Percentiles rank a stretch among this genome's conserved stretches.
phyloP scores from a whole-genome alignment of 2,329 filamentous ascomycete species.

The Fusarium ramigenum region DNA sequence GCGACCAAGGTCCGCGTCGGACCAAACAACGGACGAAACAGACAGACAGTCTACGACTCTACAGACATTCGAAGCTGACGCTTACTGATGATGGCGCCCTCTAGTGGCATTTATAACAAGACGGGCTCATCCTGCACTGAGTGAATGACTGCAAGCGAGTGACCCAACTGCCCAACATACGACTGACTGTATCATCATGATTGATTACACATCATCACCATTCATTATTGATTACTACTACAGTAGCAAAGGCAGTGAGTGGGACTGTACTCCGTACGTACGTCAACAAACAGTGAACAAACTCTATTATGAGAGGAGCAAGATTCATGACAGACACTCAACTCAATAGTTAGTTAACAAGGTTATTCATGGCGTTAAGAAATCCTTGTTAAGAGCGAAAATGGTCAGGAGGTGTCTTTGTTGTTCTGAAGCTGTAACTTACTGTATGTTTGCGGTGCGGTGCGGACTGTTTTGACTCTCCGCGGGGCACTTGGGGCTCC shows the following conservation, averaged over 20 bases:
- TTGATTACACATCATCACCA: not conserved
- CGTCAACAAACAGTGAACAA: not conserved
- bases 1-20: not conserved
- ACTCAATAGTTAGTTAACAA: not conserved
- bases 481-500: constrained; percentile 19
- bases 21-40: constrained; percentile 30
- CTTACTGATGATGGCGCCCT: constrained; percentile 12
- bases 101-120: not conserved
- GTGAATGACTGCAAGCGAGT: not conserved
- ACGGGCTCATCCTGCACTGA: not conserved
- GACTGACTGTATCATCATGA: constrained; percentile 4
- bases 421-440: not conserved
- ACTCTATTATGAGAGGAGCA: not conserved
- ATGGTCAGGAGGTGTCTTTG: not conserved
- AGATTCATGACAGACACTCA: not conserved
- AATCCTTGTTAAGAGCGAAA: not conserved
- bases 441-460: not conserved
- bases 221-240: not conserved
- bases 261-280: not conserved
- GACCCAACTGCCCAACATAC: not conserved
- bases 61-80: not conserved
- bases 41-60: not conserved
- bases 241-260: not conserved
- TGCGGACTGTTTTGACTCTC: constrained; percentile 2
- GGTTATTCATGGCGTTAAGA: not conserved